Evolutionary conservation across 169 alveolate genomes (phyloP), one percentile per base, ranked within the genome.

Genomic region (Neospora caninum): DNA sequence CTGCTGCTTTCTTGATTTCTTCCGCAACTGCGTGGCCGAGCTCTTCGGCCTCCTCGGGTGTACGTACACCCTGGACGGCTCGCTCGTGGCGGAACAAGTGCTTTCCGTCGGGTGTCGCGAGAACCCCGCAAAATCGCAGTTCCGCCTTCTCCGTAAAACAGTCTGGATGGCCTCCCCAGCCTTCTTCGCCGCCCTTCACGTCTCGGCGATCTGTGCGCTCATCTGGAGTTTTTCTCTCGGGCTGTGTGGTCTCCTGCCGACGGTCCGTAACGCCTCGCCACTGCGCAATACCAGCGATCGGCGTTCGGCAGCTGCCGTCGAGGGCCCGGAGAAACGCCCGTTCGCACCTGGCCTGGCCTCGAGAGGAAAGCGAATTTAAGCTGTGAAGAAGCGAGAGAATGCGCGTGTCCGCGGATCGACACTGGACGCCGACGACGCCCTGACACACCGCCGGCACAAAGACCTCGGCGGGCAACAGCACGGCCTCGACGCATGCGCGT

Each of bases 281-380:
- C 93, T 45, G 0, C 16, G 93, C 84, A 2, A 67, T 69, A 80
- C 95, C 96, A 27, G 96, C 97, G 38, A 95, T 94, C 41, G 97
- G 97, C 53, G 97, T 94, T 92, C 93, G 82, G 93, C 97, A 95
- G 87, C 94, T 95, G 43, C 97, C 97, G 84, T 95, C 97, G 84
- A 95, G 92, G 38, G 91, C 93, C 78, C 92, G 94, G 45, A 95
- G 95, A 93, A 95, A 95, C 25, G 97, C 96, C 6, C 97, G 91
- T 92, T 95, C 97, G 91, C 95, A 94, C 67, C 92, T 83, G 42
- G 93, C 96, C 20, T 45, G 69, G 20, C 70, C 88, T 18, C 42
- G 78, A 25, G 93, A 64, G 7, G 93, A 41, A 54, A 34, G 0
- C 49, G 53, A 45, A 31, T 58, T 42, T 42, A 95, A 29, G 10